These are phyloP conservation scores for Pythium brachiatum DNA, from an alignment of 352 stramenopile genomes.

Conservation along the genomic window DNA sequence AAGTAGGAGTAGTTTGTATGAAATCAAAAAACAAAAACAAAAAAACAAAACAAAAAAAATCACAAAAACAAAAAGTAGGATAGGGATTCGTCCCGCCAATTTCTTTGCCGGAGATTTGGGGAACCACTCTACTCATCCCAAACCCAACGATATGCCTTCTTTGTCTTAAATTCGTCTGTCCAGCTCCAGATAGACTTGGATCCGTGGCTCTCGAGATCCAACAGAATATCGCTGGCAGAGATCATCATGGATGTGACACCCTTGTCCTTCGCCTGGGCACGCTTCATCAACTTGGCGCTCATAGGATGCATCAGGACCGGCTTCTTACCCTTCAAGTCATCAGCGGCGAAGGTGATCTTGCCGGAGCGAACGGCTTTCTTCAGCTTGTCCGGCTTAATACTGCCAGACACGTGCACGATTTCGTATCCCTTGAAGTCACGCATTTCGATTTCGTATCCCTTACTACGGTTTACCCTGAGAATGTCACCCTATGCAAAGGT, in stretches of 20 bases:
- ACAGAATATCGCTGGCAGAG: neutral
- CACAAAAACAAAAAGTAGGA: too few relatives aligned
- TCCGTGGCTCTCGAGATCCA: constrained; percentile 2
- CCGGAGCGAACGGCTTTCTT: constrained; percentile 11
- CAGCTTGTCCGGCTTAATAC: constrained; percentile 2
- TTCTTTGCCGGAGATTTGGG: too few relatives aligned
- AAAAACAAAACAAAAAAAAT: too few relatives aligned
- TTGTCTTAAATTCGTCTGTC: constrained; percentile 4
- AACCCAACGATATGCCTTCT: constrained; percentile 9
- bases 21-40: too few relatives aligned
- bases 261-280: constrained; percentile 5
- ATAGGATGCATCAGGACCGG: constrained; percentile 6
- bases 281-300: constrained; percentile 2
- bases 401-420: constrained; percentile 9
- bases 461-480: too few relatives aligned
- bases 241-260: constrained; percentile 9
- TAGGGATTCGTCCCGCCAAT: too few relatives aligned
- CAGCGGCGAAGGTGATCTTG: constrained; percentile 5
- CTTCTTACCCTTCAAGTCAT: constrained; percentile 8
- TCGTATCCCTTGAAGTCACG: constrained; percentile 10
- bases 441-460: constrained; percentile 5
- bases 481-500: too few relatives aligned
- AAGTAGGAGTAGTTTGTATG: too few relatives aligned
- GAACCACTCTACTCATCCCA: constrained; percentile 7
- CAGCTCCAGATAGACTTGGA: constrained; percentile 9